Evolutionary conservation across 2,329 filamentous ascomycete genomes (phyloP), one percentile per base, ranked within the genome.

Genomic region (Fusarium sp.): DNA sequence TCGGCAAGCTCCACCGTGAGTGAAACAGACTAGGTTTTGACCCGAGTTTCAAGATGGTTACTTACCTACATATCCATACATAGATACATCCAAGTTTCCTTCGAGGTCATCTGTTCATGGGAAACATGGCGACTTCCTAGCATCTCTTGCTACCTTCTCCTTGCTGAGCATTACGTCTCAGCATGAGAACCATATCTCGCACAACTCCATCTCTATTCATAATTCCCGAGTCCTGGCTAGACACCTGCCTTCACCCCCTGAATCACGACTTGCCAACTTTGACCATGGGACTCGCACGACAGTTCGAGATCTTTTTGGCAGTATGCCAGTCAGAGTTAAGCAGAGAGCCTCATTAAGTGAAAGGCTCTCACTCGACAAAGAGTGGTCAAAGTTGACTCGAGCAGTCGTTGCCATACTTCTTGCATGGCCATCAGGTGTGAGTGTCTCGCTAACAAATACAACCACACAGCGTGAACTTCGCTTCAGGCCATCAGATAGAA

Each of bases 271-370:
- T 7, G 67, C 80, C 9, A 77, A 76, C 32, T 83, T 82, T 52
- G 73, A 78, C 17, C 86, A 91, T 76, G 94, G 94, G 5, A 97
- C 93, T 0, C 84, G 86, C 25, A 87, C 94, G 2, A 83, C 82
- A 0, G 89, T 96, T 6, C 85, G 88, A 52, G 88, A 97, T 72
- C 79, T 97, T 1, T 98, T 97, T 75, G 93, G 93, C 0, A 90
- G 88, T 55, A 91, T 97, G 85, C 93, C 94, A 0, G 94, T 97
- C 11, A 87, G 94, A 13, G 88, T 96, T 23, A 96, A 95, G 72
- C 90, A 93, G 67, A 84, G 93, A 61, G 84, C 87, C 0, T 67
- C 84, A 0, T 66, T 86, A 4, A 76, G 80, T 35, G 78, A 85
- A 68, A 81, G 79, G 65, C 64, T 80, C 10, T 71, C 79, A 21